Evolutionary conservation across 2,329 filamentous ascomycete species (phyloP), one percentile per base, ranked within the genome.

Genomic region (Penicillium vulpinum): DNA sequence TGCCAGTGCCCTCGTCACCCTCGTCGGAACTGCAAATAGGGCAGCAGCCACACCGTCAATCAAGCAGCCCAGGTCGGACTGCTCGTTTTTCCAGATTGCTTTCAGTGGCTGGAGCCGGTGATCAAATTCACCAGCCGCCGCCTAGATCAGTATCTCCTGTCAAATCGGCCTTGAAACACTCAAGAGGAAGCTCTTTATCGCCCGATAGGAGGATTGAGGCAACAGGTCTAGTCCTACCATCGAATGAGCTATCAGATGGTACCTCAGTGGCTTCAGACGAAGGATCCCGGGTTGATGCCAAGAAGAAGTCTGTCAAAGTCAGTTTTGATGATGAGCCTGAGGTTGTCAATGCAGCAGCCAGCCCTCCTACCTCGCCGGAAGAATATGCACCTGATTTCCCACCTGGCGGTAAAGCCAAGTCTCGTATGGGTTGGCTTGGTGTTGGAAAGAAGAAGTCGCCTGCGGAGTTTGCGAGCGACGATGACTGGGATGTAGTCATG

Each of bases 291-390:
- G 39, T 71, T 16, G 70, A 65, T 21, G 75, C 75, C 58, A 83
- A 79, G 61, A 86, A 81, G 71, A 84, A 82, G 67, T 73, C 73
- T 29, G 78, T 78, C 4, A 78, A 84, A 51, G 85, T 88, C 51
- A 96, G 91, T 75, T 97, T 88, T 62, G 84, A 86, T 55, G 83
- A 85, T 41, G 79, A 81, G 45, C 75, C 81, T 5, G 76, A 81
- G 52, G 67, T 81, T 26, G 76, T 83, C 28, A 80, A 78, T 21
- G 69, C 77, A 18, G 72, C 74, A 28, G 73, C 75, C 9, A 77
- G 74, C 33, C 72, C 75, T 47, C 72, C 75, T 29, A 75, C 73
- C 7, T 77, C 74, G 5, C 75, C 73, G 1, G 76, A 78, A 38
- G 73, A 76, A 16, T 66, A 69, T 38, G 54, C 67, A 4, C 67